phyloP scores from a whole-genome alignment of 2,329 filamentous ascomycete genomes.

The Hortaea sp. region DNA sequence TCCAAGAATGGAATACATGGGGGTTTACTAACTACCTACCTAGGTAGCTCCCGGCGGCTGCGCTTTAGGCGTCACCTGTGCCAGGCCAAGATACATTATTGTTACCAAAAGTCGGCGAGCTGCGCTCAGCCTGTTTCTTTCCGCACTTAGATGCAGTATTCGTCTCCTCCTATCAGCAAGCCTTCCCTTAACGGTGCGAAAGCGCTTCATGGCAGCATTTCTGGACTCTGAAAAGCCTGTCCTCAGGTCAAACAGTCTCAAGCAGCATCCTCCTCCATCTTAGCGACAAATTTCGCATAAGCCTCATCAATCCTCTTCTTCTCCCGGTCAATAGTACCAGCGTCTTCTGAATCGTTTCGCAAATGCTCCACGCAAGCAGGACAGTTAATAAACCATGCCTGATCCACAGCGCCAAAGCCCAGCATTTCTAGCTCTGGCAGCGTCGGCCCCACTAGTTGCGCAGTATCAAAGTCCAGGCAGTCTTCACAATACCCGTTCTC shows the following conservation, averaged over 20 bases:
- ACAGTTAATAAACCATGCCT: conserved; percentile 46
- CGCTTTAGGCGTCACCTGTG: too few species aligned
- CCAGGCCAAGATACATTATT: too few species aligned
- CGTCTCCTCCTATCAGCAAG: too few species aligned
- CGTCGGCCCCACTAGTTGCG: conserved; percentile 41
- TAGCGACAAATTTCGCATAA: conserved; percentile 1
- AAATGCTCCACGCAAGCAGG: conserved; percentile 33
- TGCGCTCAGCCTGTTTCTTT: too few species aligned
- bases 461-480: conserved; percentile 45
- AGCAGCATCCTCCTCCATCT: background rate
- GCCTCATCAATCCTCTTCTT: conserved; percentile 2
- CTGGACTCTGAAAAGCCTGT: too few species aligned
- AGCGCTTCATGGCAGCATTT: too few species aligned
- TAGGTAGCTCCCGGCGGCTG: too few species aligned
- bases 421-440: conserved; percentile 45
- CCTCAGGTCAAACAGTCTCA: background rate
- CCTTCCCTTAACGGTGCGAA: too few species aligned
- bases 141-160: too few species aligned
- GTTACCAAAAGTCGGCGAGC: too few species aligned
- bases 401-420: conserved; percentile 30
- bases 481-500: conserved; percentile 48
- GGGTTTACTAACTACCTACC: too few species aligned
- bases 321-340: conserved; percentile 4
- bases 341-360: conserved; percentile 11
- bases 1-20: too few species aligned